phyloP scores from a whole-genome alignment of 192 early-diverging fungal genomes.

The Coemansia sp. region DNA sequence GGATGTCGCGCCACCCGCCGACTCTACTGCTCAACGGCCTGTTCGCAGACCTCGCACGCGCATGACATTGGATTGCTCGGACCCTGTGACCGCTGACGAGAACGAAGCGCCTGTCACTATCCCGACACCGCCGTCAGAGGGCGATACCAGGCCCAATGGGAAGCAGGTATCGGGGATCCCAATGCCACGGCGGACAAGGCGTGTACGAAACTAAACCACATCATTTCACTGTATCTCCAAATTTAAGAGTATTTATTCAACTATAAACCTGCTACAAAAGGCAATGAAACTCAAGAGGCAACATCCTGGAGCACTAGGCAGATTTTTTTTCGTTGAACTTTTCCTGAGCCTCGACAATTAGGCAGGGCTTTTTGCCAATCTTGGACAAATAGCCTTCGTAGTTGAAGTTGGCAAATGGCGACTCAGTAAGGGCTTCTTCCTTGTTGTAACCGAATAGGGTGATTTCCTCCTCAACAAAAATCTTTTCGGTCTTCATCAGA shows the following conservation, averaged over 20 bases:
- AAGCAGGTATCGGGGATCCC: constrained; percentile 15
- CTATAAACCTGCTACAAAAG: too few species aligned
- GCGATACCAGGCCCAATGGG: neutral
- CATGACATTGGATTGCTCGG: neutral
- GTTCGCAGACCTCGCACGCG: constrained; percentile 16
- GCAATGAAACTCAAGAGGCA: too few species aligned
- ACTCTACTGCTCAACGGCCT: constrained; percentile 8
- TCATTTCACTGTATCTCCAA: neutral
- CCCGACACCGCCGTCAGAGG: neutral
- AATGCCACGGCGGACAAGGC: constrained; percentile 21
- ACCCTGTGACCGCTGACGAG: neutral
- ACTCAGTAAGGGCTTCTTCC: neutral
- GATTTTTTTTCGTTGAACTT: too few species aligned
- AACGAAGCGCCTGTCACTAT: neutral
- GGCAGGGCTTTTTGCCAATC: neutral
- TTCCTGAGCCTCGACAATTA: neutral
- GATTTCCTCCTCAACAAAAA: neutral
- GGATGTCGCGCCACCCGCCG: constrained; percentile 6
- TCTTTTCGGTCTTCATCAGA: neutral
- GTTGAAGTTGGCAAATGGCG: neutral
- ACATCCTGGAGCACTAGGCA: too few species aligned
- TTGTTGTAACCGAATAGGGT: neutral
- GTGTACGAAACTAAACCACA: constrained; percentile 21
- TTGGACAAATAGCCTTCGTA: neutral
- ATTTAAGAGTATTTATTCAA: neutral